Evolutionary conservation across 2,329 filamentous ascomycete genomes (phyloP).

Genomic region (Ophidiomyces ophidiicola): DNA sequence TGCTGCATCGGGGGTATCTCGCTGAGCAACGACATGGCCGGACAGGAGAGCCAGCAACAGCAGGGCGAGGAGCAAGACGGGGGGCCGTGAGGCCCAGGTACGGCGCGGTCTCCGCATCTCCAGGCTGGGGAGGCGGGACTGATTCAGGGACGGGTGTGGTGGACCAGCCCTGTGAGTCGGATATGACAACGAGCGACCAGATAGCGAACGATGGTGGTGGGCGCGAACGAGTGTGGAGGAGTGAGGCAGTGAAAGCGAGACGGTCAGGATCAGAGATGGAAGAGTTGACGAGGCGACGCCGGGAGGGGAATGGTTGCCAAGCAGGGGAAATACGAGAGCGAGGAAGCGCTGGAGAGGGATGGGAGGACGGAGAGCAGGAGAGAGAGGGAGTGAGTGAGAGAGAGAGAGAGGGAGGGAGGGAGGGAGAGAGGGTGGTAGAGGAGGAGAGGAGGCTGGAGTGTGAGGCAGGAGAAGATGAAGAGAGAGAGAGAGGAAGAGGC

Average conservation of each 20-base stretch:
- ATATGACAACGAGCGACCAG: no score
- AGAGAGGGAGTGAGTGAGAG: neutral
- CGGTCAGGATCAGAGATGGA: no score
- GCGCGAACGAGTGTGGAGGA: no score
- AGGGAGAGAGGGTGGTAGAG: neutral
- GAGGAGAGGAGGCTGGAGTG: no score
- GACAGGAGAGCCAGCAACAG: slow-evolving; percentile 8
- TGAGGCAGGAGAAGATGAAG: no score
- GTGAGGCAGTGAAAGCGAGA: no score
- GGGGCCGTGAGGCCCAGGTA: slow-evolving; percentile 12
- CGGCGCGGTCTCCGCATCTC: slow-evolving; percentile 13
- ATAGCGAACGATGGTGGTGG: no score
- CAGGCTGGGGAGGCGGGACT: no score
- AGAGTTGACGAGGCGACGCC: neutral
- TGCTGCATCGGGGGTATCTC: slow-evolving; percentile 6
- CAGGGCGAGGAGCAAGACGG: slow-evolving; percentile 10
- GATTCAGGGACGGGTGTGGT: no score
- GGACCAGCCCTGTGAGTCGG: no score
- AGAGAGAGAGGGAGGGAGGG: neutral
- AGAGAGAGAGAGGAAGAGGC: no score
- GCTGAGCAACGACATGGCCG: slow-evolving; percentile 11
- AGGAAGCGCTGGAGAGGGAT: neutral
- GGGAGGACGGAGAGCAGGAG: neutral
- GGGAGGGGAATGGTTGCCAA: slow-evolving; percentile 10
- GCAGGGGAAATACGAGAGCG: neutral